Percentiles rank a stretch among this genome's conserved stretches.
Conservation (phyloP, 179 eudicot genomes). For the Sideroxylon spinosum region DNA sequence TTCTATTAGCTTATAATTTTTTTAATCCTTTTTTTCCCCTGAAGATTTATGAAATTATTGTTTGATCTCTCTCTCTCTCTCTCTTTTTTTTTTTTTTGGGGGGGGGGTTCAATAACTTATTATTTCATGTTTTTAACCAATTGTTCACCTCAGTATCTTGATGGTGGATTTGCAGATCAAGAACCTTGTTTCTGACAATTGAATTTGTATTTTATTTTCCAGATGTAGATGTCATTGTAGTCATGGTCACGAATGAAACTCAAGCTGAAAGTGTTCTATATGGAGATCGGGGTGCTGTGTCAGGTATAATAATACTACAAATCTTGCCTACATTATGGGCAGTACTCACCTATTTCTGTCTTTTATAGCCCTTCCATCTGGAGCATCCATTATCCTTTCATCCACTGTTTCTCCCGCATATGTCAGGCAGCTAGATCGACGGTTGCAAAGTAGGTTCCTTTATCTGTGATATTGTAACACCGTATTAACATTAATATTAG, state of each 20-base stretch:
- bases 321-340: neutral
- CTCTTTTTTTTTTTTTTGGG: too few relatives aligned
- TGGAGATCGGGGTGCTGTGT: constrained; percentile 80
- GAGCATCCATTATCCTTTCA: constrained; percentile 78
- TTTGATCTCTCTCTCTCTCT: neutral
- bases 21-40: neutral
- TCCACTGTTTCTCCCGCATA: constrained; percentile 96
- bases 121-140: neutral
- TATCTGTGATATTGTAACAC: neutral
- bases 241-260: constrained; percentile 98
- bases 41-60: neutral
- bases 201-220: constrained; percentile 19
- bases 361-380: constrained; percentile 67
- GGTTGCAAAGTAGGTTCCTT: constrained; percentile 61
- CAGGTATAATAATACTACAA: constrained; percentile 57
- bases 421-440: constrained; percentile 65
- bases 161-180: constrained; percentile 1
- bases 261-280: constrained; percentile 95
- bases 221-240: constrained; percentile 87
- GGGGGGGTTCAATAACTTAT: neutral
- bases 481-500: constrained; percentile 6
- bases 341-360: constrained; percentile 14
- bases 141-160: neutral
- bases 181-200: constrained; percentile 3
- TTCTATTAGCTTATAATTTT: constrained; percentile 8